Evolutionary conservation across 192 early-diverging fungal species (phyloP), one percentile per base, ranked within the genome.

Genomic region (Fimicolochytrium jonesii): DNA sequence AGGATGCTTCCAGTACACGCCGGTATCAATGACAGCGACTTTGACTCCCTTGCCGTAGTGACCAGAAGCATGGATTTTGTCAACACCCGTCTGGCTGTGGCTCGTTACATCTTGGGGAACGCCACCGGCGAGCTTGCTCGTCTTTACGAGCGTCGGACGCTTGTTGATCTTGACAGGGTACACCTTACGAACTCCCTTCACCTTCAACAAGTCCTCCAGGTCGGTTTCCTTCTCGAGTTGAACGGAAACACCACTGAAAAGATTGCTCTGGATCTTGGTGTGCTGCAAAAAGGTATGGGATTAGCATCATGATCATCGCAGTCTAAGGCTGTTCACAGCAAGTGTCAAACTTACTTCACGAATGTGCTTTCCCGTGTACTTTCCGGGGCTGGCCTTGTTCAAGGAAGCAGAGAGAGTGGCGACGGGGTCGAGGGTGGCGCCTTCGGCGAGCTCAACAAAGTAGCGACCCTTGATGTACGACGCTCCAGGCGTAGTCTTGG

Each of bases 21-120:
- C 57, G 32, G 37, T 59, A 35, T 61, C 59, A 20, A 61, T 47
- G 0, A 61, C 45, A 23, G 59, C 59, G 15, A 61, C 23, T 25
- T 61, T 47, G 29, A 61, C 48, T n/a, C 59, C 59, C 26, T 43
- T 50, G 18, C 59, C 59, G 33, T 22, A 36, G 32, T 61, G 23
- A 22, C 41, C 33, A 17, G 4, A 13, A 15, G 23, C 41, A 26
- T 46, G 41, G 23, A 50, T 13, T 10, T 32, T 25, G 44, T 15
- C 43, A 35, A 61, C 59, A 22, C 59, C 59, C 18, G 59, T 61
- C 59, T 50, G 48, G 7, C n/a, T 6, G 48, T 61, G 59, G 23
- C 30, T 30, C n/a, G 53, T 55, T 2, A 55, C 4, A 34, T 55
- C 53, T 3, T 33, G 13, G n/a, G n/a, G n/a, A n/a, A n/a, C n/a